Percentiles rank a stretch among this genome's conserved stretches.
phyloP scores from a whole-genome alignment of 441 rosid genomes.

The Jatropha multifida region DNA sequence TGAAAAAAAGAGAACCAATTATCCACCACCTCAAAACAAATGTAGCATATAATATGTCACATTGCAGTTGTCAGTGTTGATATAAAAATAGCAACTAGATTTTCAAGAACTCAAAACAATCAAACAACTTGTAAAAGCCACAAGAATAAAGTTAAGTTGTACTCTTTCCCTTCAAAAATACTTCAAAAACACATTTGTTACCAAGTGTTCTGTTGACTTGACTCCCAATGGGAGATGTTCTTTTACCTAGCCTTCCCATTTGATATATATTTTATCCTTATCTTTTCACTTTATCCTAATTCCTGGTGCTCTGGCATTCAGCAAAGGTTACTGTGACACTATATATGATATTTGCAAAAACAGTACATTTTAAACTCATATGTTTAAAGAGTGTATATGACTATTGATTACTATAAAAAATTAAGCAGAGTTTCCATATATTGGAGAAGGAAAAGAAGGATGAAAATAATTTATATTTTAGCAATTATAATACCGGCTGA shows the following conservation, averaged over 20 bases:
- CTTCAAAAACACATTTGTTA: background rate
- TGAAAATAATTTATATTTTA: slow-evolving; percentile 5
- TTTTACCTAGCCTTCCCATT: slow-evolving; percentile 1
- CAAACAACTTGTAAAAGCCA: background rate
- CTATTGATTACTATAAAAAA: background rate
- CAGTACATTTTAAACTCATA: background rate
- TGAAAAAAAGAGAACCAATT: background rate
- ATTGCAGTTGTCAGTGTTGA: background rate
- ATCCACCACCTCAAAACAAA: background rate
- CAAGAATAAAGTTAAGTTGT: background rate
- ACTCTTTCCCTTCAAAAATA: background rate
- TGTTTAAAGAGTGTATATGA: background rate
- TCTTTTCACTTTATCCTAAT: background rate
- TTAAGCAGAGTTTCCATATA: background rate
- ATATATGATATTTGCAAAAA: background rate
- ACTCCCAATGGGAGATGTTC: background rate
- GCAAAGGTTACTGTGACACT: background rate
- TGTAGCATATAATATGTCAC: background rate
- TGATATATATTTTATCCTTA: background rate
- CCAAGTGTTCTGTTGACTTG: too few relatives aligned
- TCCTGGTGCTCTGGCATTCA: background rate
- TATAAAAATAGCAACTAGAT: slow-evolving; percentile 4
- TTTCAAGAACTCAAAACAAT: background rate
- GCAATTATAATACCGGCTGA: slow-evolving; percentile 51
- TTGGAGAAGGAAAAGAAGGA: background rate